Base-by-base conservation (phyloP, 2,329 filamentous ascomycete species). In the Ophiostoma montium region DNA sequence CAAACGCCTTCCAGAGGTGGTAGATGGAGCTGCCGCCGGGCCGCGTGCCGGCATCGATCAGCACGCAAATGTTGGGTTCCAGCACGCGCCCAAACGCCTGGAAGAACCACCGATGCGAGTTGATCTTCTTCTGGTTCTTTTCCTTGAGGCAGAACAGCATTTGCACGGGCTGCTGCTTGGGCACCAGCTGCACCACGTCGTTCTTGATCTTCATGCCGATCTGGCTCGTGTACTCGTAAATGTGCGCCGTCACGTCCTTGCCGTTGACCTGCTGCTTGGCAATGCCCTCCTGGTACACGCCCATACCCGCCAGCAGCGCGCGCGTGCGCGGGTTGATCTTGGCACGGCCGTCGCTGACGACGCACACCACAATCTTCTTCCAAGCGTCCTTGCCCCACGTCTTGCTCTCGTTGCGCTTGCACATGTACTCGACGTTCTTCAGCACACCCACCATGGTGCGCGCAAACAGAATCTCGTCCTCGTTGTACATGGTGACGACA, bases 81-180 rank as follows among this genome's bases (percentile, higher is more conserved):
- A 98, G 69, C 3, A 96, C 85, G 19, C 82, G 78, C 31, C 92
- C 92, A 63, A 98, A 98, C 0, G 90, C 92, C 58, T 94, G 84
- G 74, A 98, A 98, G 70, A 98, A 96, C 92, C 92, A 98, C 63
- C 92, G 75, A 65, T 98, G 92, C 0, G 92, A 96, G 64, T 98
- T 98, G 76, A 98, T 98, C 74, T 98, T 98, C 73, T 98, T 98
- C 70, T 95, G 89, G 63, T 98, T 98, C 77, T 95, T 96, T 63
- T 98, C 92, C 71, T 98, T 98, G 53, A 98, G 67, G 64, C 92
- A 98, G 71, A 98, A 98, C 5, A 98, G 78, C 70, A 98, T 84
- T 68, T 98, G 92, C 2, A 98, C 86, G 0, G 92, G 90, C 54
- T 92, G 88, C 53, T 84, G 84, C 60, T 88, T 86, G 43, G 83